Percentiles rank a stretch among this genome's conserved stretches.
Evolutionary conservation across 1,139 yeast species (phyloP).

Genomic region (Hansenula sp.): DNA sequence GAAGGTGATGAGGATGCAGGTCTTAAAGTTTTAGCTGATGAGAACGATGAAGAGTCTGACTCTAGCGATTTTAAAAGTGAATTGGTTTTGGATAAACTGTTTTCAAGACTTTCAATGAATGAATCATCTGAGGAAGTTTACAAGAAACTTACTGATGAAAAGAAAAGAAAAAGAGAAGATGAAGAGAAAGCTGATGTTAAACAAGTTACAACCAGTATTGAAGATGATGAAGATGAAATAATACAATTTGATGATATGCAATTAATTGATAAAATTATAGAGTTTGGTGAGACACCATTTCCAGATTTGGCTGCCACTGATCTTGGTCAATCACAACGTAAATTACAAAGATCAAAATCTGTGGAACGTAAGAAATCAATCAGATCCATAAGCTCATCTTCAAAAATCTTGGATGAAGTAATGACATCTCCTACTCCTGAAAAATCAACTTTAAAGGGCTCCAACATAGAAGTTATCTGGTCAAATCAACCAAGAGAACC

Average conservation of each 20-base stretch:
- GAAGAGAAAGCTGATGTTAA: background rate
- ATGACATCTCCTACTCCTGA: background rate
- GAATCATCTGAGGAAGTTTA: conserved; percentile 4
- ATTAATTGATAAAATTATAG: conserved; percentile 22
- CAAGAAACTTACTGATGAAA: conserved; percentile 2
- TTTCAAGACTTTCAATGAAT: conserved; percentile 5
- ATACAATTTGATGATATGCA: conserved; percentile 20
- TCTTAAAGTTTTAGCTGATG: conserved; percentile 5
- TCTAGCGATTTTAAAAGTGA: conserved; percentile 4
- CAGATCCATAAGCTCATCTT: conserved; percentile 17
- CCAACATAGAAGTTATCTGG: conserved; percentile 7
- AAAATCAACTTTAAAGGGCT: background rate
- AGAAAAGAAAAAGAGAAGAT: background rate
- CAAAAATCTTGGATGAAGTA: background rate
- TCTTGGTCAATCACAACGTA: conserved; percentile 21
- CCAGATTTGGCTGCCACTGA: conserved; percentile 21
- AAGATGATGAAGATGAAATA: conserved; percentile 6
- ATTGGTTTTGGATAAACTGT: conserved; percentile 8
- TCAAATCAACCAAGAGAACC: conserved; percentile 16
- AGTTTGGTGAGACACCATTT: conserved; percentile 24
- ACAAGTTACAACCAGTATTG: background rate
- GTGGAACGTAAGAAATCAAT: conserved; percentile 21
- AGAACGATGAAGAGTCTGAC: background rate
- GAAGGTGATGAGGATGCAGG: conserved; percentile 21
- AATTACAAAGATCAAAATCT: conserved; percentile 22